A percentile compares a stretch with the other conserved stretches of the same genome.
Conservation (phyloP, 2,329 filamentous ascomycete genomes). For the Ophiocordyceps robertsii region DNA sequence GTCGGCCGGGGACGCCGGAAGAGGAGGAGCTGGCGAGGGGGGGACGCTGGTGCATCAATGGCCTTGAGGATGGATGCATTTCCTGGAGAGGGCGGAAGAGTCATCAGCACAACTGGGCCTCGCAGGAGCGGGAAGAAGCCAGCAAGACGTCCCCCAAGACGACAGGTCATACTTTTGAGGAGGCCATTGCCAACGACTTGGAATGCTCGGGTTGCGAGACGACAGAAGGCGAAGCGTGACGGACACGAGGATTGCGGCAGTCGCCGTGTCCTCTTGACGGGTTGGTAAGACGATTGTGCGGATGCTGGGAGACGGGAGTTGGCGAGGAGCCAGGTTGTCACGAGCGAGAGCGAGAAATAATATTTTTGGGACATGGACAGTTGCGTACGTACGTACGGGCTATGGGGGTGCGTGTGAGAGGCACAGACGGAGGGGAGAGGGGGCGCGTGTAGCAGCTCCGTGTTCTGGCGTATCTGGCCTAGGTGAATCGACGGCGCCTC, state of each 20-base stretch:
- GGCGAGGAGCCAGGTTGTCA: conserved; percentile 4
- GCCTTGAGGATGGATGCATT: conserved; percentile 52
- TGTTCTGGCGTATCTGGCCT: conserved; percentile 10
- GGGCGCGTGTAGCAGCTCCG: conserved; percentile 12
- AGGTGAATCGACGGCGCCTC: conserved; percentile 15
- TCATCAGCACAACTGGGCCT: conserved; percentile 21
- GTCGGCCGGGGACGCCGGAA: conserved; percentile 45
- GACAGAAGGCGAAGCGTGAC: conserved; percentile 17
- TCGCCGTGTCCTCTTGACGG: conserved; percentile 2
- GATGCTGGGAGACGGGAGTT: conserved; percentile 3
- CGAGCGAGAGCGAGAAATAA: conserved; percentile 22
- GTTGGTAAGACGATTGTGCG: not conserved
- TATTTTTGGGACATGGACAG: conserved; percentile 21
- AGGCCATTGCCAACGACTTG: conserved; percentile 40
- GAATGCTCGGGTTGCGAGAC: conserved; percentile 15
- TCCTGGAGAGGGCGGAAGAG: conserved; percentile 30
- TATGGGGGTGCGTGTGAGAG: conserved; percentile 7
- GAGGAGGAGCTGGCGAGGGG: conserved; percentile 43
- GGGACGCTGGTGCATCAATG: conserved; percentile 49
- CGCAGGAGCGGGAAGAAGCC: conserved; percentile 15
- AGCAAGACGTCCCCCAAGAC: conserved; percentile 9
- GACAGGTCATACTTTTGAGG: conserved; percentile 41
- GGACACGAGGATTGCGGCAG: conserved; percentile 10
- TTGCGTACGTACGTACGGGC: conserved; percentile 4
- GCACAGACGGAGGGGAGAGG: conserved; percentile 7